A percentile compares a stretch with the other conserved stretches of the same genome.
These are phyloP conservation scores for Gentiana straminea DNA, from an alignment of 257 asterid genomes.

Conservation along the genomic window DNA sequence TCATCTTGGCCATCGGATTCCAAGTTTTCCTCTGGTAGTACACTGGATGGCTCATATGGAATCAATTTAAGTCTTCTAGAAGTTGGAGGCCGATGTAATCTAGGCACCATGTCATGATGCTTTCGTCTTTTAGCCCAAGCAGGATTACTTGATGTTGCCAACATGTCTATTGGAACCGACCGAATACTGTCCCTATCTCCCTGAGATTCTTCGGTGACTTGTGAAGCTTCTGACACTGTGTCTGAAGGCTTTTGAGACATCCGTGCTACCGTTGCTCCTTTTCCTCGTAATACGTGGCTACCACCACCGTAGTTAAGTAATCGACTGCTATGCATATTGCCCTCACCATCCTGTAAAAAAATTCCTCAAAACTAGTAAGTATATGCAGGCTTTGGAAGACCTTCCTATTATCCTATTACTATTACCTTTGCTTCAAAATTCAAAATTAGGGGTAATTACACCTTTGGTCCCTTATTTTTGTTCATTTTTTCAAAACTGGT, in stretches of 20 bases:
- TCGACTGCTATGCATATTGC: conserved; percentile 23
- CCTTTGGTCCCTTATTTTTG: too few relatives aligned
- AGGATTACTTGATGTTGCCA: conserved; percentile 31
- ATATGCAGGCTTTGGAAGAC: not conserved
- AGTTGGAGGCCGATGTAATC: conserved; percentile 23
- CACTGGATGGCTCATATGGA: conserved; percentile 17
- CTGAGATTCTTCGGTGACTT: conserved; percentile 39
- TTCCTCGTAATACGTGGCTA: conserved; percentile 21
- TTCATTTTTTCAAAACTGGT: too few relatives aligned
- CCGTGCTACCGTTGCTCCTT: conserved; percentile 33
- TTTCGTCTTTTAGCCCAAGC: conserved; percentile 47
- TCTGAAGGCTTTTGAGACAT: conserved; percentile 41
- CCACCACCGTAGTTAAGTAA: conserved; percentile 19
- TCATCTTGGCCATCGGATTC: conserved; percentile 29
- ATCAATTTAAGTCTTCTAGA: conserved; percentile 27
- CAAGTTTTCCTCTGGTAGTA: conserved; percentile 7
- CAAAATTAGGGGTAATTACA: too few relatives aligned
- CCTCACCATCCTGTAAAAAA: conserved; percentile 35
- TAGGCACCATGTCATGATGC: conserved; percentile 28
- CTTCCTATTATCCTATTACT: too few relatives aligned
- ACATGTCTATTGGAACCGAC: conserved; percentile 45
- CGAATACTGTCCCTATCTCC: conserved; percentile 33
- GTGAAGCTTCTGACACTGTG: conserved; percentile 65
- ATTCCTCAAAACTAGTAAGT: not conserved
- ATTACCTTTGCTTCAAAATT: too few relatives aligned